phyloP scores from a whole-genome alignment of 768 basidiomycete species.

The Hygrophorus russula region DNA sequence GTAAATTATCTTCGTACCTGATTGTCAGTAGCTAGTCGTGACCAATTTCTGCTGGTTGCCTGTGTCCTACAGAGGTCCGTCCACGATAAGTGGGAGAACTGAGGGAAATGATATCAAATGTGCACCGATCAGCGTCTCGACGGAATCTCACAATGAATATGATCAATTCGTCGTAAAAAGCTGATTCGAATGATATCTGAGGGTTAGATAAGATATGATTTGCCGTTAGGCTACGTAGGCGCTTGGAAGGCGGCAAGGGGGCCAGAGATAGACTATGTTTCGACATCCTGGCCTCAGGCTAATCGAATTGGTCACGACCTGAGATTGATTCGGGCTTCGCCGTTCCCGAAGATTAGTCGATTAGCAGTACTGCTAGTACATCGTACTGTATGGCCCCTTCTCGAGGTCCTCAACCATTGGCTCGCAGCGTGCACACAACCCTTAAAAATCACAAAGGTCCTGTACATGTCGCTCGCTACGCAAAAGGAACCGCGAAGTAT shows the following conservation, averaged over 20 bases:
- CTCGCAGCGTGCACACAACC: conserved; percentile 52
- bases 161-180: conserved; percentile 68
- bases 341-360: too few species aligned
- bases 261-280: conserved; percentile 41
- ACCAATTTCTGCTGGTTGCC: conserved; percentile 53
- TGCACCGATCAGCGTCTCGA: too few species aligned
- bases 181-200: conserved; percentile 34
- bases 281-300: conserved; percentile 14
- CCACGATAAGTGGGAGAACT: conserved; percentile 57
- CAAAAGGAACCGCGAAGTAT: conserved; percentile 82
- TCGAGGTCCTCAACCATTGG: conserved; percentile 38
- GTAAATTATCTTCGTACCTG: conserved; percentile 29
- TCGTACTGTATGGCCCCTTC: conserved; percentile 41
- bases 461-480: conserved; percentile 86
- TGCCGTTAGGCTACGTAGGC: conserved; percentile 24
- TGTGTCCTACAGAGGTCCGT: conserved; percentile 58
- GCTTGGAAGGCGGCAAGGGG: conserved; percentile 47
- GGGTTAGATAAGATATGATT: conserved; percentile 6
- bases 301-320: too few species aligned
- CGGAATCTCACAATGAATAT: conserved; percentile 31
- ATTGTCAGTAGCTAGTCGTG: conserved; percentile 54
- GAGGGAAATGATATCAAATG: too few species aligned
- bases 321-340: too few species aligned
- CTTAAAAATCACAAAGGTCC: conserved; percentile 68
- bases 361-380: conserved; percentile 5